Evolutionary conservation across 805 yeast species (phyloP).

Genomic region (Barnettozyma salicaria): DNA sequence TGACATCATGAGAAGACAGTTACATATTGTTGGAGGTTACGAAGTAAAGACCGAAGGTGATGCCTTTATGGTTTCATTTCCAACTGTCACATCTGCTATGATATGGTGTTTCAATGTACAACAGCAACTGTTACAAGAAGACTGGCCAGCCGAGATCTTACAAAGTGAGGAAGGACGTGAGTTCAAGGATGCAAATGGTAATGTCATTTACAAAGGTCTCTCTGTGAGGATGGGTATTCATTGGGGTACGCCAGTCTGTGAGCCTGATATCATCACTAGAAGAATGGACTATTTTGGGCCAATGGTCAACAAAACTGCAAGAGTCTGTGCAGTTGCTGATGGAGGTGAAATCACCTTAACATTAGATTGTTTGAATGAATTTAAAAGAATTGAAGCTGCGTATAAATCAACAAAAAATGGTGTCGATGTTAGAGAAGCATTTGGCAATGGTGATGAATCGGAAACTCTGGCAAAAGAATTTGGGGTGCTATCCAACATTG

Average conservation of each 20-base stretch:
- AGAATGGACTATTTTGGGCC: conserved; percentile 99
- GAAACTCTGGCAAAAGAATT: conserved; percentile 62
- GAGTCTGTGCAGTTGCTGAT: conserved; percentile 91
- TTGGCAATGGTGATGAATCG: conserved; percentile 41
- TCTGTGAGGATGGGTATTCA: conserved; percentile 98
- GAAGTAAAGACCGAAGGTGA: conserved; percentile 99
- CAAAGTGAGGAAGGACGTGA: conserved; percentile 81
- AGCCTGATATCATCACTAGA: conserved; percentile 86
- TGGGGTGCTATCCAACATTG: conserved; percentile 56
- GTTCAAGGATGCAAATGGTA: conserved; percentile 54
- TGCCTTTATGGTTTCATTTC: conserved; percentile 96
- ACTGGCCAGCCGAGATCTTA: conserved; percentile 93
- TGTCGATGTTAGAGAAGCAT: conserved; percentile 33
- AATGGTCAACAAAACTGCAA: conserved; percentile 91
- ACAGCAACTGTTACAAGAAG: conserved; percentile 71
- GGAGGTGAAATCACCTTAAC: conserved; percentile 97
- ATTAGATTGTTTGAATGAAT: conserved; percentile 71
- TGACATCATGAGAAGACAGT: conserved; percentile 86
- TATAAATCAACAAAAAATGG: conserved; percentile 12
- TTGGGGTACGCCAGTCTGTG: conserved; percentile 98
- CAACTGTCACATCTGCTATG: conserved; percentile 83
- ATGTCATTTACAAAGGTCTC: conserved; percentile 73
- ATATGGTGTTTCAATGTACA: conserved; percentile 95
- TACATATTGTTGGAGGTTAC: conserved; percentile 91
- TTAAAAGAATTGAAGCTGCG: conserved; percentile 46